Conservation (phyloP, 176 grass and related monocot genomes). For the Rhynchospora pubera region DNA sequence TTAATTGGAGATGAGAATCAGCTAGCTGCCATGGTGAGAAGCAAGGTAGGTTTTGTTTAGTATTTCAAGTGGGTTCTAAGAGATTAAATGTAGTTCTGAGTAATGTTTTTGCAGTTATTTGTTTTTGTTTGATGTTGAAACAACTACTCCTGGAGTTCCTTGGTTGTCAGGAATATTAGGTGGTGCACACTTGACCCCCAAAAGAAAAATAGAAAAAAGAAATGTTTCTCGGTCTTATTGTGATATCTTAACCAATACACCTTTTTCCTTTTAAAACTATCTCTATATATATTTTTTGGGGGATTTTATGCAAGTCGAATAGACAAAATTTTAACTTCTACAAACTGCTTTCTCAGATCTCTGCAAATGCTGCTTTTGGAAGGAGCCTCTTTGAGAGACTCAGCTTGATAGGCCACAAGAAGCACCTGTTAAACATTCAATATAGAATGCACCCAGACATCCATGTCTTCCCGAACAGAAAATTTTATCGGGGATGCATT, state of each 20-base stretch:
- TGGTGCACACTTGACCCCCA: background rate
- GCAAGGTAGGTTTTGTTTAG: slow-evolving; percentile 37
- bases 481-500: slow-evolving; percentile 49
- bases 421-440: slow-evolving; percentile 64
- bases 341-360: slow-evolving; percentile 36
- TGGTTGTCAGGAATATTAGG: background rate
- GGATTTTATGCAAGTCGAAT: background rate
- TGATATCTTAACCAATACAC: background rate
- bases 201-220: background rate
- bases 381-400: slow-evolving; percentile 77
- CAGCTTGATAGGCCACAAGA: slow-evolving; percentile 47
- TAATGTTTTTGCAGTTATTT: slow-evolving; percentile 2
- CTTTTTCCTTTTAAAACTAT: background rate
- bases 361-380: slow-evolving; percentile 59
- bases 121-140: background rate
- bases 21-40: slow-evolving; percentile 71
- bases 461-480: slow-evolving; percentile 64
- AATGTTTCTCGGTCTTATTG: background rate
- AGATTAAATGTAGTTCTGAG: background rate
- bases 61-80: background rate
- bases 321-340: background rate
- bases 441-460: slow-evolving; percentile 85
- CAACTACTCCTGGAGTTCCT: background rate
- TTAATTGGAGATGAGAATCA: slow-evolving; percentile 88
- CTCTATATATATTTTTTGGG: background rate